Evolutionary conservation across 805 yeast species (phyloP).

Genomic region (Candida ponderosae): DNA sequence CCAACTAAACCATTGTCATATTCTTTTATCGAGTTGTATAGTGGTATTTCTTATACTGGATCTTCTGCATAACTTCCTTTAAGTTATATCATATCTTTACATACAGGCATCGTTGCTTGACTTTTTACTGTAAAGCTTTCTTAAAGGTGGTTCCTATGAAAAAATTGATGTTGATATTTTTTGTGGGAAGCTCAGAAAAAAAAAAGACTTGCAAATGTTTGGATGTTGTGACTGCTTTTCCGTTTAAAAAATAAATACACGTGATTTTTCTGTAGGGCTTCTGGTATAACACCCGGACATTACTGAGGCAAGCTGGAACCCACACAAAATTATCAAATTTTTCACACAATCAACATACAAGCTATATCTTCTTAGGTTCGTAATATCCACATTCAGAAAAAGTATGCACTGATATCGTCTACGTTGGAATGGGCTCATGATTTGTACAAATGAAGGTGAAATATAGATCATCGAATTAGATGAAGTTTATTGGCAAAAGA

Average conservation of each 20-base stretch:
- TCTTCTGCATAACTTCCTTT: too few species aligned
- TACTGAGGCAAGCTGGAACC: too few species aligned
- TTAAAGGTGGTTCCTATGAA: conserved; percentile 21
- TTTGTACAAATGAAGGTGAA: too few species aligned
- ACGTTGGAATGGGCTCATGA: too few species aligned
- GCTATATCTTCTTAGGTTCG: not conserved
- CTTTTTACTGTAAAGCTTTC: conserved; percentile 15
- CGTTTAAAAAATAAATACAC: too few species aligned
- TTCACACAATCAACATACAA: not conserved
- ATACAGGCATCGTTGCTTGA: conserved; percentile 33
- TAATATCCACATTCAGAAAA: not conserved
- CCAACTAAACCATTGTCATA: too few species aligned
- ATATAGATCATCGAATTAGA: too few species aligned
- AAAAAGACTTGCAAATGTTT: not conserved
- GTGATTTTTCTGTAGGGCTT: too few species aligned
- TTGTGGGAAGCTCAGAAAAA: not conserved
- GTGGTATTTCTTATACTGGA: too few species aligned
- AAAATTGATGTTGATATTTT: conserved; percentile 3
- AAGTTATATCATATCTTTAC: too few species aligned
- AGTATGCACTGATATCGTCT: not conserved
- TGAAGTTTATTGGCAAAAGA: too few species aligned
- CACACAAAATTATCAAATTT: not conserved
- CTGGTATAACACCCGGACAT: not conserved
- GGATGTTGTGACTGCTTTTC: not conserved
- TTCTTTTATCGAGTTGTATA: too few species aligned